These are phyloP conservation scores for Liriodendron chinense DNA, from an alignment of 164 flowering plant species.

Conservation along the genomic window DNA sequence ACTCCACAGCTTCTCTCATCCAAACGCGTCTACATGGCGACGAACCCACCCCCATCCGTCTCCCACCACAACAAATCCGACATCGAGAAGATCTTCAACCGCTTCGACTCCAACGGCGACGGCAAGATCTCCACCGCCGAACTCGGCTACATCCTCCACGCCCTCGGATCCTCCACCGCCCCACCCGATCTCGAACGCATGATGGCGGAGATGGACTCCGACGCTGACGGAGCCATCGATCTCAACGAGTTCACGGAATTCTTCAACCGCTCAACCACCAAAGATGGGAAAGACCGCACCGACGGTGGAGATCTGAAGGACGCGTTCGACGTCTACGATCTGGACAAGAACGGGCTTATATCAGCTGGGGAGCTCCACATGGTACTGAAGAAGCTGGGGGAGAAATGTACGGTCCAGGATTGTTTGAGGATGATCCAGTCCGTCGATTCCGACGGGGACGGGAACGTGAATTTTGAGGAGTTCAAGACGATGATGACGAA, in stretches of 20 bases:
- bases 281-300: background rate
- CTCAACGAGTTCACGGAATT: slow-evolving; percentile 24
- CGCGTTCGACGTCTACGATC: slow-evolving; percentile 23
- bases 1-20: no score
- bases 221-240: slow-evolving; percentile 29
- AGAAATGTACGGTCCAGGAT: slow-evolving; percentile 14
- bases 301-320: slow-evolving; percentile 8
- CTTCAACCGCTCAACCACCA: background rate
- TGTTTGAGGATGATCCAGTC: slow-evolving; percentile 14
- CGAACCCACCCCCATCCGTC: background rate
- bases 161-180: slow-evolving; percentile 20
- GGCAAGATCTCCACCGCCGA: slow-evolving; percentile 25
- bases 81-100: slow-evolving; percentile 19
- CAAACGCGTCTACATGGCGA: background rate
- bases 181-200: slow-evolving; percentile 16
- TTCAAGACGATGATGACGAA: slow-evolving; percentile 21
- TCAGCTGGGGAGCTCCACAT: slow-evolving; percentile 19
- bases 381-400: slow-evolving; percentile 21
- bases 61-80: background rate
- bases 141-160: slow-evolving; percentile 14
- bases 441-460: slow-evolving; percentile 25
- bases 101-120: slow-evolving; percentile 26
- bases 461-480: slow-evolving; percentile 19
- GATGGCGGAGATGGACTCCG: slow-evolving; percentile 25
- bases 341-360: slow-evolving; percentile 19